Percentiles rank a stretch among this genome's conserved stretches.
Evolutionary conservation across 176 grass and related monocot species (phyloP).

Genomic region (Secale cereale): DNA sequence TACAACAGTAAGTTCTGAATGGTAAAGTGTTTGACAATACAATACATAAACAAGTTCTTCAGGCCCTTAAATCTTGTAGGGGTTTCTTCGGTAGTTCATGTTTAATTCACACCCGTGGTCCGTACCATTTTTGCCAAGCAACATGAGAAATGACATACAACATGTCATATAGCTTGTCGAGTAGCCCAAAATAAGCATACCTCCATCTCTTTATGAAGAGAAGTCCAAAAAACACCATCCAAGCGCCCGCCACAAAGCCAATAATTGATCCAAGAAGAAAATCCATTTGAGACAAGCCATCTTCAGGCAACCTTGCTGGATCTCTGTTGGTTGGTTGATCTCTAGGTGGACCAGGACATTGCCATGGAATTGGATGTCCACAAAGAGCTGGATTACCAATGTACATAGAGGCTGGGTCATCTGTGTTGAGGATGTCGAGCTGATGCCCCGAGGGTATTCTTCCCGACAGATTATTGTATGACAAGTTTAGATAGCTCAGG

Average conservation of each 20-base stretch:
- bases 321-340: background rate
- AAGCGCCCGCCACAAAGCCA: background rate
- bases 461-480: background rate
- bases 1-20: background rate
- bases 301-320: background rate
- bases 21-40: background rate
- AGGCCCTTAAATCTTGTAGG: background rate
- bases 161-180: background rate
- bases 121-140: background rate
- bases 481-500: background rate
- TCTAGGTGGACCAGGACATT: background rate
- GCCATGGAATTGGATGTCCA: background rate
- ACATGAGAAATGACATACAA: background rate
- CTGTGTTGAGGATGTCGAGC: background rate
- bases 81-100: background rate
- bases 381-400: background rate
- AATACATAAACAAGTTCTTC: background rate
- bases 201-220: background rate
- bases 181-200: background rate
- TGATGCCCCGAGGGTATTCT: background rate
- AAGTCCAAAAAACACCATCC: background rate
- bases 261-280: background rate
- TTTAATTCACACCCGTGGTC: background rate
- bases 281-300: background rate
- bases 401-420: background rate